These are phyloP conservation scores for Colletotrichum costaricense DNA, from an alignment of 2,329 filamentous ascomycete species.

Conservation along the genomic window DNA sequence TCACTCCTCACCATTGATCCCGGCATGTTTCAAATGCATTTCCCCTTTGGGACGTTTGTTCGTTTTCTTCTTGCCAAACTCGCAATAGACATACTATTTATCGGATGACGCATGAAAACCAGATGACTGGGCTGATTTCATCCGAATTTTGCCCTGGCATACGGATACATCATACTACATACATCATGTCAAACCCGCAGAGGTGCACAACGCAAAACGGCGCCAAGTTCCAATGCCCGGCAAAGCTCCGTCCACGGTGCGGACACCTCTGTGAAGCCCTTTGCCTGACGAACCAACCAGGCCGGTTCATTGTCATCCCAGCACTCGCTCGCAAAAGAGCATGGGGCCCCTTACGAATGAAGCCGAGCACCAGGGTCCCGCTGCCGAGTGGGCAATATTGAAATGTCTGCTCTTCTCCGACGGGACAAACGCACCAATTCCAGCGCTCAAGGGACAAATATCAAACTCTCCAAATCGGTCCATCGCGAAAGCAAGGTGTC, in stretches of 20 bases:
- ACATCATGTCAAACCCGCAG: neutral
- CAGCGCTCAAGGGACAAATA: neutral
- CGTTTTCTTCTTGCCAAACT: neutral
- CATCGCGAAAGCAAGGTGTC: neutral
- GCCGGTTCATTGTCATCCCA: neutral
- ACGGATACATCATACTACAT: neutral
- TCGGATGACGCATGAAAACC: neutral
- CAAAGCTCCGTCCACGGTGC: neutral
- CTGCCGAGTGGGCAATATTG: conserved; percentile 3
- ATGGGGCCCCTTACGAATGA: neutral
- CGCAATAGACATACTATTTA: neutral
- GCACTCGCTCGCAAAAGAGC: neutral
- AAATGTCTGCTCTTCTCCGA: neutral
- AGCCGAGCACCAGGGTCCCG: neutral
- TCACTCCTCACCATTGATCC: conserved; percentile 1
- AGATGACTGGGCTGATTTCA: neutral
- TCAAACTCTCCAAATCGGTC: neutral
- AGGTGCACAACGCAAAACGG: neutral
- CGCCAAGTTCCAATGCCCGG: neutral
- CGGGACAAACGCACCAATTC: neutral
- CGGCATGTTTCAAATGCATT: conserved; percentile 11
- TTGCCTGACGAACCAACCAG: neutral
- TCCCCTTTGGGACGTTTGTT: neutral
- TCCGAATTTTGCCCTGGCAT: neutral
- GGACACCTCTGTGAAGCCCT: neutral